These are phyloP conservation scores for Plasmodium ovale DNA, from an alignment of 169 alveolate species.

Conservation along the genomic window DNA sequence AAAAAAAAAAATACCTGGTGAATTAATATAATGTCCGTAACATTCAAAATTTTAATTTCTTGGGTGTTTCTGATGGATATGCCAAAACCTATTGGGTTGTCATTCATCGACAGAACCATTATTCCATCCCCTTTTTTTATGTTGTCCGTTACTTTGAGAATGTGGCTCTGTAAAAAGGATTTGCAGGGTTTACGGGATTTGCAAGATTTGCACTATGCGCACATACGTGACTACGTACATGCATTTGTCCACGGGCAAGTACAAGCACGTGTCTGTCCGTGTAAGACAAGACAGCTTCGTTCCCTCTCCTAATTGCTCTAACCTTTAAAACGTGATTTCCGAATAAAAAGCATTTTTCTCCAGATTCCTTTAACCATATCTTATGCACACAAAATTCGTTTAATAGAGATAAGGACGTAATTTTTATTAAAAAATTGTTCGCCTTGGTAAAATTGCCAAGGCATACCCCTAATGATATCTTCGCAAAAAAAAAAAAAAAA, in stretches of 20 bases:
- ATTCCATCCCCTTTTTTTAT: constrained; percentile 75
- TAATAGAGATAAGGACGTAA: constrained; percentile 58
- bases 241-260: neutral
- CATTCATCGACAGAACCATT: constrained; percentile 66
- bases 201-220: no score
- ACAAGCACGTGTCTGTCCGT: no score
- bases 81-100: constrained; percentile 77
- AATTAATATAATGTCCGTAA: constrained; percentile 59
- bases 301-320: no score
- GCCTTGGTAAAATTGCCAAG: constrained; percentile 73
- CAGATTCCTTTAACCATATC: constrained; percentile 75
- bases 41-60: constrained; percentile 60
- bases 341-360: constrained; percentile 66
- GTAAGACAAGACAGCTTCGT: no score
- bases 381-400: constrained; percentile 73
- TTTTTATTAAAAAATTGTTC: constrained; percentile 66
- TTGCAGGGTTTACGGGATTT: neutral
- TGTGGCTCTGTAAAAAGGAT: constrained; percentile 42
- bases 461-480: constrained; percentile 74
- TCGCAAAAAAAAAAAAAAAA: neutral
- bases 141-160: constrained; percentile 67
- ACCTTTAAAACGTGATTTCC: constrained; percentile 76
- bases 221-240: neutral
- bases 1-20: constrained; percentile 61
- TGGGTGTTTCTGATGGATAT: constrained; percentile 70